Base-by-base conservation (phyloP, 768 basidiomycete genomes). In the Auricularia sp. region DNA sequence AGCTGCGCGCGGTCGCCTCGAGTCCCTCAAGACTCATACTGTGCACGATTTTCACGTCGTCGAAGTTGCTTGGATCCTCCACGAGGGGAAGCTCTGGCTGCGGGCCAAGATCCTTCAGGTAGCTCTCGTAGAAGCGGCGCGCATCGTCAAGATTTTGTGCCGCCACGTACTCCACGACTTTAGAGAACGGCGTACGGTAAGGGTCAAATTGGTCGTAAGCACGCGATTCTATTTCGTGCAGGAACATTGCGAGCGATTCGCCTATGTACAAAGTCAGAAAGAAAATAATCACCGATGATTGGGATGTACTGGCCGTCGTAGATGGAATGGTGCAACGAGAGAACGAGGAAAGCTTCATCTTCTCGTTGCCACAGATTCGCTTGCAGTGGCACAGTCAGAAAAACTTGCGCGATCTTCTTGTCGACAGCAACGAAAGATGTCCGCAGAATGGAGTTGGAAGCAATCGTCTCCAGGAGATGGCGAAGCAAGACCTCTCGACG, bases 231-330 rank as follows among this genome's bases (percentile, higher is more conserved):
- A 59, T 59, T 35, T 59, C 56, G 11, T 33, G 56, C 11, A 59
- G 56, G 4, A 59, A 16, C 56, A 59, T 21, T 24, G 24, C 16
- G 34, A 59, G 24, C 13, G 56, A 33, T 34, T 59, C 56, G 56
- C 56, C 56, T 59, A 59, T 33, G 56, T 35, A 59, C 56, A 59
- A 21, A 18, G 47, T 59, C 56, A 59, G 56, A 51, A 51, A 51
- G 16, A 18, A 18, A 16, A 59, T 16, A 29, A 34, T 33, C 29
- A 14, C 29, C 56, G 56, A 59, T 21, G 56, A 34, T 18, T 14
- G 13, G 24, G 24, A 34, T 11, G 24, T 18, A 59, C 56, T 29
- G 24, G 34, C 56, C 56, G 34, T 59, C 56, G 24, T 59, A 59
- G 24, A 59, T 59, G 10, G 56, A 13, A 24, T 59, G 56, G 16